Percentiles rank a stretch among this genome's conserved stretches.
These are phyloP conservation scores for Rhizopus stolonifer DNA, from an alignment of 371 early-diverging fungal genomes.

Conservation along the genomic window DNA sequence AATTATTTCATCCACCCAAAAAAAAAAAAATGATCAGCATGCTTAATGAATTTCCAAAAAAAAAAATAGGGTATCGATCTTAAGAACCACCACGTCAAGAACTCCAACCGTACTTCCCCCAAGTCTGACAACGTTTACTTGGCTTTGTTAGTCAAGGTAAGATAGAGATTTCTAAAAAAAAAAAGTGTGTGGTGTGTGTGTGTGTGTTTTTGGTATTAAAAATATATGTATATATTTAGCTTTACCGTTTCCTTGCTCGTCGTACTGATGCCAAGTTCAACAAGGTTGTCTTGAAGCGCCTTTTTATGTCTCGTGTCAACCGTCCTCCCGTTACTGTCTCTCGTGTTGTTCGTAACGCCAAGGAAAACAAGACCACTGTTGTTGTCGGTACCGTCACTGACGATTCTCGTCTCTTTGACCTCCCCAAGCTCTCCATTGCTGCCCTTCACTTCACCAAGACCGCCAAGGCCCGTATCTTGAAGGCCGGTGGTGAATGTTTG, in stretches of 20 bases:
- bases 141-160: constrained; percentile 92
- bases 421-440: constrained; percentile 95
- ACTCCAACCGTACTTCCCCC: constrained; percentile 84
- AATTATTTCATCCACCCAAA: neutral
- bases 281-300: constrained; percentile 97
- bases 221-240: constrained; percentile 46
- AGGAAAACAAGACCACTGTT: constrained; percentile 83
- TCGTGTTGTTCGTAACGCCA: constrained; percentile 74
- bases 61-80: constrained; percentile 90
- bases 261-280: constrained; percentile 98
- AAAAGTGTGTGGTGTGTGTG: no score
- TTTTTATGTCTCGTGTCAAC: constrained; percentile 97
- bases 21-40: constrained; percentile 1
- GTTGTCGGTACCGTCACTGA: constrained; percentile 97
- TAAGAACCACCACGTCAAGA: constrained; percentile 94
- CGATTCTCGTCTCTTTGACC: constrained; percentile 89
- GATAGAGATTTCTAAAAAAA: neutral
- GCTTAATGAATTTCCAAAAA: no score
- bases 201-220: no score
- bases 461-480: constrained; percentile 91
- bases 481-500: constrained; percentile 94
- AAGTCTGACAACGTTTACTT: constrained; percentile 93
- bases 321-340: constrained; percentile 94
- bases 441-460: constrained; percentile 93
- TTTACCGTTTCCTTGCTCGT: constrained; percentile 98